Evolutionary conservation across 2,329 filamentous ascomycete species (phyloP), one percentile per base, ranked within the genome.

Genomic region (Cadophora sp.): DNA sequence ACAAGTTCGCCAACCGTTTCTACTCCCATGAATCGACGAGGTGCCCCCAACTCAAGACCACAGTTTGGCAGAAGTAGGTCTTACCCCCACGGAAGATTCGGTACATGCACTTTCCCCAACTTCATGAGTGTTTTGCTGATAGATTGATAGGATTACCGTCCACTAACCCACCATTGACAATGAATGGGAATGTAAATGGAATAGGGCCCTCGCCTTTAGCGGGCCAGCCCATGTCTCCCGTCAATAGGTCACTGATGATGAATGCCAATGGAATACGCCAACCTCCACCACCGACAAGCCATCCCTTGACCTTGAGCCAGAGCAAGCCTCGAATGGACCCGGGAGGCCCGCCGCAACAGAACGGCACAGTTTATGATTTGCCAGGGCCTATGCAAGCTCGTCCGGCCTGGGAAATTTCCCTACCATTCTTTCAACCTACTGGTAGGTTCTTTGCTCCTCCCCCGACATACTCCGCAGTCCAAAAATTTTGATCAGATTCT

Each of bases 371-470:
- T 0, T 67, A 64, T 33, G 60, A 50, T 6, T 4, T 48, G 14
- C 24, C 41, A 36, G 30, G 62, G 30, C 11, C 47, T 24, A 45
- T 50, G 20, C 39, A 47, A 24, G 24, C 71, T 78, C 79, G 11
- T 50, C 66, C 62, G 55, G 41, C 70, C n/a, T 78, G 78, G 78
- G 77, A 79, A 67, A 67, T 77, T 53, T 76, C 78, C 30, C 70
- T 81, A 56, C 71, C 77, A 51, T 77, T 73, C 41, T 68, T 73
- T 7, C 68, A 73, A 50, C 73, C 77, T 39, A 74, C 73, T 30
- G 78, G 27, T 30, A 30, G 27, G 27, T 30, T 30, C 27, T 30
- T 3, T 30, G n/a, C n/a, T n/a, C 6, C 27, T 30, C 27, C 27
- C 27, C 27, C 6, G 27, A 30, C n/a, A 30, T 30, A 30, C 27